Evolutionary conservation across 1,284 basidiomycete genomes (phyloP), one percentile per base, ranked within the genome.

Genomic region (Stygiomarasmius scandens): DNA sequence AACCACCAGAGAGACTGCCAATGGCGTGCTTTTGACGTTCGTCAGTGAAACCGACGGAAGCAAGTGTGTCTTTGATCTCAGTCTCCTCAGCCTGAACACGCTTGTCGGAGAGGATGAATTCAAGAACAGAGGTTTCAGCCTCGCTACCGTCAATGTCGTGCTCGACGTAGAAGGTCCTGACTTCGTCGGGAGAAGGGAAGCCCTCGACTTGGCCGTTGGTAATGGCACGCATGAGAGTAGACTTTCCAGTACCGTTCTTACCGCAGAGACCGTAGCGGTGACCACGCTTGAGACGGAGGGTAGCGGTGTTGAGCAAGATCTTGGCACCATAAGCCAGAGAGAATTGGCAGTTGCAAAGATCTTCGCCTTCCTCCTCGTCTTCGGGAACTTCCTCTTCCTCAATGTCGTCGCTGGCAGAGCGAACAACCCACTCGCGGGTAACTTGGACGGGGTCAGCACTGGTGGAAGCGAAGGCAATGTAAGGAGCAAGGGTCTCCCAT

Each of bases 121-220:
- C 79, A 63, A 96, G 83, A 65, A 98, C 90, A 52, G 94, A 89
- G 61, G 92, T 97, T 29, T 95, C 92, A 63, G 87, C 95, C 77
- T 97, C 96, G 73, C 86, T 91, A 59, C 96, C 95, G 70, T 98
- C 96, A 68, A 98, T 96, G 74, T 97, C 95, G 84, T 98, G 95
- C 84, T 97, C 95, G 71, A 98, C 96, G 80, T 97, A 97, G 87
- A 96, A 97, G 64, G 95, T 98, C 72, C 95, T 93, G 74, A 98
- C 95, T 71, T 94, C 90, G 62, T 95, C 92, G 57, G 93, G 93
- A 38, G 93, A 95, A 22, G 96, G 96, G 90, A 98, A 98, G 67
- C 96, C 95, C 74, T 98, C 96, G 68, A 98, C 95, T 80, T 98
- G 95, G 62, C 75, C 92, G 74, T 95, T 95, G 78, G 90, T 93